Evolutionary conservation across 2,329 filamentous ascomycete genomes (phyloP).

Genomic region (Aspergillus nomiae): DNA sequence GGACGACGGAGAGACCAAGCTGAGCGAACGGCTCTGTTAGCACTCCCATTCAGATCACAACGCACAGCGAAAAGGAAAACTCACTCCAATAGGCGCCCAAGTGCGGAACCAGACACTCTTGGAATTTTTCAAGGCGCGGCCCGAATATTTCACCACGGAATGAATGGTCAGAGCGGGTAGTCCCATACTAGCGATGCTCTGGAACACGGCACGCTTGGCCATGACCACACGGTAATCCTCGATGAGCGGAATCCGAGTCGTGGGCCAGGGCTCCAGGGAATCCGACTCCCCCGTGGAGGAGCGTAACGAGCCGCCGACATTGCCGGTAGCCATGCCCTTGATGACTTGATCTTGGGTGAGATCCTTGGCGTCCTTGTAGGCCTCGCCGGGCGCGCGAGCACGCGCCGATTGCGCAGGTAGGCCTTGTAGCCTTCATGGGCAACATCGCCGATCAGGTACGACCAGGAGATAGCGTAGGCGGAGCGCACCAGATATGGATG

Average conservation of each 20-base stretch:
- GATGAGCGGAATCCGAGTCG: slow-evolving; percentile 65
- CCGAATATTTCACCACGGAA: slow-evolving; percentile 86
- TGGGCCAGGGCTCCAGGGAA: slow-evolving; percentile 38
- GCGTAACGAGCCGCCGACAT: slow-evolving; percentile 24
- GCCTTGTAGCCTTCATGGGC: slow-evolving; percentile 93
- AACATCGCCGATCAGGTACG: slow-evolving; percentile 89
- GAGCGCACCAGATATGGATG: slow-evolving; percentile 78
- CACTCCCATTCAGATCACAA: no score
- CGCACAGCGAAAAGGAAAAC: slow-evolving; percentile 36
- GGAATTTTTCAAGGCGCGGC: slow-evolving; percentile 76
- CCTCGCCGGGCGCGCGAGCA: slow-evolving; percentile 65
- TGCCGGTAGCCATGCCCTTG: slow-evolving; percentile 40
- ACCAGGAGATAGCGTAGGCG: slow-evolving; percentile 90
- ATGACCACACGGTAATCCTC: slow-evolving; percentile 92
- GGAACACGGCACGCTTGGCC: slow-evolving; percentile 87
- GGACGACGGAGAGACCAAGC: slow-evolving; percentile 72
- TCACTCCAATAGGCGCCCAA: slow-evolving; percentile 87
- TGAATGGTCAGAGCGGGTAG: slow-evolving; percentile 93
- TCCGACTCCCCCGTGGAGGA: slow-evolving; percentile 18
- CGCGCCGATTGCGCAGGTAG: slow-evolving; percentile 80
- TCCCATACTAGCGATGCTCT: slow-evolving; percentile 89
- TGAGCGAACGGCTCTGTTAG: slow-evolving; percentile 27
- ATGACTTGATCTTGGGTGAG: slow-evolving; percentile 33
- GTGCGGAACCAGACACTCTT: slow-evolving; percentile 77
- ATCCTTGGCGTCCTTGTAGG: slow-evolving; percentile 42